Evolutionary conservation across 768 basidiomycete genomes (phyloP), one percentile per base, ranked within the genome.

Genomic region (Strobilomyces confusus): DNA sequence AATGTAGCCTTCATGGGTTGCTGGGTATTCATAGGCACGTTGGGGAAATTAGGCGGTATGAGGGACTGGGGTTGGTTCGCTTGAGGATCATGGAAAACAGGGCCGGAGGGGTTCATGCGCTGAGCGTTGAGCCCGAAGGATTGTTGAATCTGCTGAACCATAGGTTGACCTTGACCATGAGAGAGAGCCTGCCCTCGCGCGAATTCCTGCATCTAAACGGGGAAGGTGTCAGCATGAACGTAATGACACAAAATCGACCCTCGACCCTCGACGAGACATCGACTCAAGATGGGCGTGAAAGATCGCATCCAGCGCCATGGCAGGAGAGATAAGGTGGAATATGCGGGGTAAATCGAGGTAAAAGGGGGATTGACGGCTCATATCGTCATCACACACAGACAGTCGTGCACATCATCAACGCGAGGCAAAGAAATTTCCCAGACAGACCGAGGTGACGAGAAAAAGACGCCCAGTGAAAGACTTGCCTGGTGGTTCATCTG

Each of bases 401-500:
- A 48, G 52, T 49, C 52, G 52, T 51, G 55, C 36, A 48, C 45
- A 51, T 58, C 57, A 61, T 46, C 41, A 50, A 49, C 44, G 50
- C 36, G 37, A 54, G 51, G 54, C 25, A 51, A 22, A 17, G 9
- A 51, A 58, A 49, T 59, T 57, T 59, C 63, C 60, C 54, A 54
- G 51, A 57, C 44, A 51, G 54, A 45, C 40, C 6, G 29, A 44
- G 40, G 36, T 46, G 52, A 33, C 23, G 51, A 47, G 52, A 60
- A 46, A 59, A 61, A 58, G 51, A 2, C 17, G 33, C 43, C 49
- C 32, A 48, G 49, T 48, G 50, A 45, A 48, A 50, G 25, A 78
- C 79, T 69, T 56, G 74, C 82, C 79, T 81, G 81, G 32, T 75
- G 65, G 49, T 63, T 76, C 54, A 73, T 67, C 60, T 75, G 77